Conservation (phyloP, 2,329 filamentous ascomycete genomes). For the Ceratocystis lukuohia region DNA sequence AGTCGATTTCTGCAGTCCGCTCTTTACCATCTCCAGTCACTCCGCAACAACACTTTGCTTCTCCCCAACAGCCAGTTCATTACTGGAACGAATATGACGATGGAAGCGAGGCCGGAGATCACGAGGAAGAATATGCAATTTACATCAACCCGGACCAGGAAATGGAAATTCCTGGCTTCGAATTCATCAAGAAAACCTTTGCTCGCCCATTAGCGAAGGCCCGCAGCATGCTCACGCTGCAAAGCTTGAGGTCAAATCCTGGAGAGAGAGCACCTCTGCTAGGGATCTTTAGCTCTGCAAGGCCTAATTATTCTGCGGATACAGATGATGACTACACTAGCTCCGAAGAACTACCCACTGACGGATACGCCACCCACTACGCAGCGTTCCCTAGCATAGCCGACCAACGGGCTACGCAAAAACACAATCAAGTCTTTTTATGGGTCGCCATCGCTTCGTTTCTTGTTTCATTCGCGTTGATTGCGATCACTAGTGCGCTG, state of each 20-base stretch:
- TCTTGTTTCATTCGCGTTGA: slow-evolving; percentile 46
- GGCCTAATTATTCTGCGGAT: slow-evolving; percentile 7
- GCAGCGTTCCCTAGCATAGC: slow-evolving; percentile 38
- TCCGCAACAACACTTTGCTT: slow-evolving; percentile 21
- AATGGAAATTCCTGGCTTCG: slow-evolving; percentile 47
- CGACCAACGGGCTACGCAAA: slow-evolving; percentile 37
- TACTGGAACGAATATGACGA: slow-evolving; percentile 88
- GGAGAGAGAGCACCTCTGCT: slow-evolving; percentile 26
- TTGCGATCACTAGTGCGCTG: slow-evolving; percentile 51
- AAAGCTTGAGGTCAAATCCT: slow-evolving; percentile 18
- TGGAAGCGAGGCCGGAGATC: slow-evolving; percentile 53
- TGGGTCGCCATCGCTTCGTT: slow-evolving; percentile 42
- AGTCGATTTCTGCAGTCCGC: slow-evolving; percentile 7
- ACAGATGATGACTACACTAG: slow-evolving; percentile 35
- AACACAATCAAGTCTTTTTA: slow-evolving; percentile 43
- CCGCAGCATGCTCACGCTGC: slow-evolving; percentile 34
- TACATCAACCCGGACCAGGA: slow-evolving; percentile 59
- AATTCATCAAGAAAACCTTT: slow-evolving; percentile 42
- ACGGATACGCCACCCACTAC: slow-evolving; percentile 42
- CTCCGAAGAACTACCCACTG: slow-evolving; percentile 36
- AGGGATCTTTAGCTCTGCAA: slow-evolving; percentile 13
- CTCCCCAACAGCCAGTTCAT: slow-evolving; percentile 23
- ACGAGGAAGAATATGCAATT: slow-evolving; percentile 53
- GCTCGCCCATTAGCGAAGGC: slow-evolving; percentile 38
- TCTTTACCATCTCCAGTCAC: slow-evolving; percentile 16